These are phyloP conservation scores for Simmondsia chinensis DNA, from an alignment of 148 eudicot genomes.

Conservation along the genomic window DNA sequence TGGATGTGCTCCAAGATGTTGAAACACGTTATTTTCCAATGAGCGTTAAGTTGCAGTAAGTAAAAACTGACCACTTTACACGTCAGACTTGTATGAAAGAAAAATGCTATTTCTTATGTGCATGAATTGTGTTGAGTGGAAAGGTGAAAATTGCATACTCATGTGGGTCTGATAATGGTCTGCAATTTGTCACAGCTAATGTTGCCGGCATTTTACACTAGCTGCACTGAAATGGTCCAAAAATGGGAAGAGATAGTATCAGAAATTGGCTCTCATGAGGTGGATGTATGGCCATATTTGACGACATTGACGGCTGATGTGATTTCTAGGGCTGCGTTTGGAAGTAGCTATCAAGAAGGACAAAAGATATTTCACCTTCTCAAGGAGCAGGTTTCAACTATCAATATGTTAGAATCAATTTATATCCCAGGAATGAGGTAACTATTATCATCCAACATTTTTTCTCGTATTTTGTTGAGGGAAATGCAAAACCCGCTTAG, in stretches of 20 bases:
- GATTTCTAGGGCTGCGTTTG: constrained; percentile 10
- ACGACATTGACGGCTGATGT: neutral
- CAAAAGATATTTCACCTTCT: constrained; percentile 2
- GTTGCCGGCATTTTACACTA: constrained; percentile 3
- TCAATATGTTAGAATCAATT: neutral
- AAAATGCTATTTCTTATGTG: neutral
- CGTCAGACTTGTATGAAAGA: too few species aligned
- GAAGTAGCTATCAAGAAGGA: constrained; percentile 3
- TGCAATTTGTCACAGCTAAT: constrained; percentile 3
- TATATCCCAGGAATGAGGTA: constrained; percentile 6
- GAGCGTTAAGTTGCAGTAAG: too few species aligned
- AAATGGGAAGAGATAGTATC: constrained; percentile 2
- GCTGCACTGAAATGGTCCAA: neutral
- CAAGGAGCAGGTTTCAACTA: neutral
- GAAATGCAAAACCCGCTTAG: too few species aligned
- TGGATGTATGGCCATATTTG: constrained; percentile 9
- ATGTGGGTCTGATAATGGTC: too few species aligned
- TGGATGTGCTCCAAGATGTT: too few species aligned
- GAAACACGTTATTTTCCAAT: too few species aligned
- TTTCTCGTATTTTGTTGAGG: too few species aligned
- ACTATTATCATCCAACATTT: too few species aligned
- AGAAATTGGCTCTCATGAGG: neutral
- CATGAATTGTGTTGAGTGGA: neutral
- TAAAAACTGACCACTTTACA: too few species aligned
- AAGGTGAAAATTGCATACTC: too few species aligned